phyloP scores from a whole-genome alignment of 163 green algal genomes.

The Scenedesmus sp. region DNA sequence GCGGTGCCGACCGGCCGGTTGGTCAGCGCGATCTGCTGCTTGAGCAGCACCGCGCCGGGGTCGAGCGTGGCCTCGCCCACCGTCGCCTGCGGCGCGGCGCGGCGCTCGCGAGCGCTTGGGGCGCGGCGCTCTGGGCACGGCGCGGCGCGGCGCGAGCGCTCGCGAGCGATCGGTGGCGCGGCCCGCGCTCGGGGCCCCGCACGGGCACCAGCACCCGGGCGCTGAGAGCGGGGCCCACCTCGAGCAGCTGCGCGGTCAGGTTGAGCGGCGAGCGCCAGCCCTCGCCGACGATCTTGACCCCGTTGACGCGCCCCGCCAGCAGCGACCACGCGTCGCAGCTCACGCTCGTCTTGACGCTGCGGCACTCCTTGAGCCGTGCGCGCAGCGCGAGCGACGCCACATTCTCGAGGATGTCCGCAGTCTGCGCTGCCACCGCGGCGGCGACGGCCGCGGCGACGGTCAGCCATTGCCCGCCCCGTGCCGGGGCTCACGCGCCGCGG shows the following conservation, averaged over 20 bases:
- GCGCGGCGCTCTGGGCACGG: background rate
- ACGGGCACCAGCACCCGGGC: background rate
- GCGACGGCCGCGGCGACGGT: too few relatives aligned
- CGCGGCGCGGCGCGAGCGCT: too few relatives aligned
- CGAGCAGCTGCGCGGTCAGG: slow-evolving; percentile 47
- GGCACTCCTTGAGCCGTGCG: slow-evolving; percentile 28
- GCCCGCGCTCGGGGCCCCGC: background rate
- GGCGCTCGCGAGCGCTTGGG: too few relatives aligned
- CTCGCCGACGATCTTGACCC: slow-evolving; percentile 28
- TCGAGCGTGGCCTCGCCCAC: slow-evolving; percentile 51
- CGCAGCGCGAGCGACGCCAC: slow-evolving; percentile 28
- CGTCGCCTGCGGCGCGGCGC: slow-evolving; percentile 48
- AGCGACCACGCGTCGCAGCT: slow-evolving; percentile 33
- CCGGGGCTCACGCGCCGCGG: too few relatives aligned
- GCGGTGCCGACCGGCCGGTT: slow-evolving; percentile 48
- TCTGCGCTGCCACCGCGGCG: too few relatives aligned
- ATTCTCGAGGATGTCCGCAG: slow-evolving; percentile 37
- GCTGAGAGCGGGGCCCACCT: slow-evolving; percentile 28
- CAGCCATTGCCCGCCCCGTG: too few relatives aligned
- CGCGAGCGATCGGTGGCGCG: too few relatives aligned
- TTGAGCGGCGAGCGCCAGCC: slow-evolving; percentile 49
- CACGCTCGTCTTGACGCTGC: slow-evolving; percentile 4
- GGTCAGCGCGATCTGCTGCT: slow-evolving; percentile 51
- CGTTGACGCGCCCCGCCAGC: slow-evolving; percentile 40
- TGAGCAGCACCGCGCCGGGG: slow-evolving; percentile 37